Percentiles rank a stretch among this genome's conserved stretches.
These are phyloP conservation scores for Rhynchospora pubera DNA, from an alignment of 176 grass and related monocot species.

Conservation along the genomic window DNA sequence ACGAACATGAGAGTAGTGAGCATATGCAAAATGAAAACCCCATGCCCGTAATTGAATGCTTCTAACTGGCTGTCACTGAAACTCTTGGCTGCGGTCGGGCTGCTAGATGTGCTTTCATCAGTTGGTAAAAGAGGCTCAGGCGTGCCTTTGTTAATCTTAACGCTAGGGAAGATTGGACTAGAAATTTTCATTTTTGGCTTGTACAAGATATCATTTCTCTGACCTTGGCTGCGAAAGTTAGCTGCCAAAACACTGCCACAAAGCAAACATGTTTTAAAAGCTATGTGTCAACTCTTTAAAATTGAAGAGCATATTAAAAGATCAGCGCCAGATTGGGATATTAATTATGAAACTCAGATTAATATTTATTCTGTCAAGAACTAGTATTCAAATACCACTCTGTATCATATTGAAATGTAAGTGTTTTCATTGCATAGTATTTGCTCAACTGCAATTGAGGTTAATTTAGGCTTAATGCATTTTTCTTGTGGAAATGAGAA, in stretches of 20 bases:
- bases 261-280: background rate
- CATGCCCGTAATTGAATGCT: constrained; percentile 64
- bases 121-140: constrained; percentile 52
- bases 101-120: constrained; percentile 48
- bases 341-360: background rate
- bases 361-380: background rate
- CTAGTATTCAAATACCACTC: background rate
- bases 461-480: background rate
- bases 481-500: background rate
- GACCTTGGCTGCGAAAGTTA: constrained; percentile 68
- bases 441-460: background rate
- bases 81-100: constrained; percentile 57
- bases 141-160: constrained; percentile 30
- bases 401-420: background rate
- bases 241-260: constrained; percentile 76
- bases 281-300: background rate
- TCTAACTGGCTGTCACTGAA: constrained; percentile 90
- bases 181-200: constrained; percentile 37
- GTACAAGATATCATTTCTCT: constrained; percentile 48
- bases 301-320: background rate
- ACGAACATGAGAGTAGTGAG: constrained; percentile 76
- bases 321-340: background rate
- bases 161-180: constrained; percentile 37
- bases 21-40: constrained; percentile 78
- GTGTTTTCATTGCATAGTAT: background rate